These are phyloP conservation scores for Gastrolobium villosum DNA, from an alignment of 306 rosid genomes.

Conservation along the genomic window DNA sequence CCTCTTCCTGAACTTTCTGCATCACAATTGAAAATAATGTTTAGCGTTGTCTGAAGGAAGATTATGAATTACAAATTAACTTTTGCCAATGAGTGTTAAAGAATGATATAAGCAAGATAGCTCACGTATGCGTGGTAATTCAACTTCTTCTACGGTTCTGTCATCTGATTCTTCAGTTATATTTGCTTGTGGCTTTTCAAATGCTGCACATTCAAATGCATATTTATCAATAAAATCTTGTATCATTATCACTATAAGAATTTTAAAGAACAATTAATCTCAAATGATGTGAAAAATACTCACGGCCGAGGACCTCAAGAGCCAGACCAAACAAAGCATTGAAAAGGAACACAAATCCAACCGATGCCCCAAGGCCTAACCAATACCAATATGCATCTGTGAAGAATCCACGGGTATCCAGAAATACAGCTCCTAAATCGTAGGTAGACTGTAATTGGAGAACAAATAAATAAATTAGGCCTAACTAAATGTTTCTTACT, in stretches of 20 bases:
- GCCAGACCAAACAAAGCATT: conserved; percentile 42
- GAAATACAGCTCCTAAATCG: conserved; percentile 9
- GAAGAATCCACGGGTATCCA: conserved; percentile 51
- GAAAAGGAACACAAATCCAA: conserved; percentile 52
- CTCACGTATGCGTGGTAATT: conserved; percentile 56
- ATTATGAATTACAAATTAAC: background rate
- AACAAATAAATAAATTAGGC: conserved; percentile 30
- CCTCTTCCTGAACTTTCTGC: conserved; percentile 52
- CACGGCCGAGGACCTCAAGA: conserved; percentile 54
- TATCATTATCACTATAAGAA: background rate
- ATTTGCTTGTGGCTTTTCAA: conserved; percentile 57
- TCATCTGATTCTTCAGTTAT: conserved; percentile 46
- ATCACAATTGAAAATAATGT: conserved; percentile 11
- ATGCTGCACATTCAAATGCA: conserved; percentile 53
- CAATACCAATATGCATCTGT: conserved; percentile 64
- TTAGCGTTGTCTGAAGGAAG: conserved; percentile 7
- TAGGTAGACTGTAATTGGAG: conserved; percentile 8
- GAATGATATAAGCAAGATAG: conserved; percentile 21
- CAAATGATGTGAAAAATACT: conserved; percentile 37
- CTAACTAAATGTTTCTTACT: background rate
- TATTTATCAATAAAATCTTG: background rate
- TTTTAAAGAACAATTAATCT: background rate
- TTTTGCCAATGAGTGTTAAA: background rate
- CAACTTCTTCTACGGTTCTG: conserved; percentile 41
- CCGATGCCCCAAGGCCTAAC: conserved; percentile 57